Base-by-base conservation (phyloP, 768 basidiomycete species). In the Tricholoma saponaceum region DNA sequence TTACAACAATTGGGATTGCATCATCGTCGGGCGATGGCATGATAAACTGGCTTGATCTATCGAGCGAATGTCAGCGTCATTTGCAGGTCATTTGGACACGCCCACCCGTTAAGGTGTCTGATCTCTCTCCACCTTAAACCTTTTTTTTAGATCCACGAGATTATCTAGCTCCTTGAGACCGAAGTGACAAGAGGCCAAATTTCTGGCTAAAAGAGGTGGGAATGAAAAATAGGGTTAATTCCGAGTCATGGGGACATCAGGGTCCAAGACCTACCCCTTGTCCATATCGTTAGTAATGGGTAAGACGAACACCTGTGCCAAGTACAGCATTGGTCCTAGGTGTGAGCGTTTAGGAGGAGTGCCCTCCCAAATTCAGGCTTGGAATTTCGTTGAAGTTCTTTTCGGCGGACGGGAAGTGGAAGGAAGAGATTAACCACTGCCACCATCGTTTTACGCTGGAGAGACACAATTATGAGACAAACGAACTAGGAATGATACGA, bases 291-390 rank as follows among this genome's bases (percentile, higher is more conserved):
- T 95, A 60, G 73, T 85, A 1, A 91, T 92, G 0, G n/a, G 82
- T 79, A 8, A 98, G 69, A 30, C 93, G 79, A 14, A 95, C 84
- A 0, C 87, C 89, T 3, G 70, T 83, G 0, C 87, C 82, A 13
- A 16, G 49, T 76, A 0, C 89, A 87, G 67, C 91, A 93, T n/a
- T 0, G 92, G 92, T 0, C 92, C 87, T 4, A 99, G 76, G 95
- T 95, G 70, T 98, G 98, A 0, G 91, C 93, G 46, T 87, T 84
- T 41, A 98, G 71, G 14, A 97, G 74, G 18, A 98, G 68, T 1
- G 90, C 89, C 65, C 97, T 97, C 4, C 78, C 84, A 65, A 90
- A 95, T 64, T 98, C 96, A 41, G 93, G 84, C 68, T 96, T 98
- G 0, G 80, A 77, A 62, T 96, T 95, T 54, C 92, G 77, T 66